Conservation (phyloP, 805 yeast species). For the Komagataella populi region DNA sequence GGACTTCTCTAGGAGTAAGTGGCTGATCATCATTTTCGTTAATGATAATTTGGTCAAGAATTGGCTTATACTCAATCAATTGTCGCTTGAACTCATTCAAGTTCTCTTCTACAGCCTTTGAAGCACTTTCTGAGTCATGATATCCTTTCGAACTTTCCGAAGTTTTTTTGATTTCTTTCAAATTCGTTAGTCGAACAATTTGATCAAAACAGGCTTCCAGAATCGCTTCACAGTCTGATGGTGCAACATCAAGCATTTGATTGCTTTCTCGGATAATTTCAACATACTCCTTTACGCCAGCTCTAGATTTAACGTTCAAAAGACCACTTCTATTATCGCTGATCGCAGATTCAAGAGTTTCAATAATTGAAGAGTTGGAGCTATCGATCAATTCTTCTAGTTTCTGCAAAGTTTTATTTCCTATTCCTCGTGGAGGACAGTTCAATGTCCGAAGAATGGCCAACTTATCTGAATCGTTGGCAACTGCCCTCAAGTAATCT, state of each 20-base stretch:
- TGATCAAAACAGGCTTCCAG: constrained; percentile 8
- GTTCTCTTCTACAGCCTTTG: constrained; percentile 6
- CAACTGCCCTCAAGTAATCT: constrained; percentile 51
- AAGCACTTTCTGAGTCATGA: constrained; percentile 1
- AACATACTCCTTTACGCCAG: constrained; percentile 16
- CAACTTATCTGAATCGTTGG: constrained; percentile 41
- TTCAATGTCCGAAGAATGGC: constrained; percentile 47
- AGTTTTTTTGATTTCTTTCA: constrained; percentile 2
- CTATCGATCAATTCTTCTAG: constrained; percentile 11
- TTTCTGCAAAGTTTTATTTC: constrained; percentile 32
- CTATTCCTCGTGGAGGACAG: constrained; percentile 56
- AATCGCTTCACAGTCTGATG: background rate
- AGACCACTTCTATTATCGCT: background rate
- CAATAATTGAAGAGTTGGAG: background rate
- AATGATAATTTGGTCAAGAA: constrained; percentile 9
- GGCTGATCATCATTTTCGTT: background rate
- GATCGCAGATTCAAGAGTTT: background rate
- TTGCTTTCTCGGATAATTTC: constrained; percentile 12
- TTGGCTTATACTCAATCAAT: constrained; percentile 9
- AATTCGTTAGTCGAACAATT: constrained; percentile 8
- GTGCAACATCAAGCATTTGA: constrained; percentile 4
- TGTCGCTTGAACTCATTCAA: constrained; percentile 15
- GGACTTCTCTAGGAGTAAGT: constrained; percentile 2
- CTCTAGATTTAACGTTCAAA: constrained; percentile 8
- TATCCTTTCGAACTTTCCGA: background rate